Conservation (phyloP, 73 alveolate species). For the Paramecium sexaurelia region DNA sequence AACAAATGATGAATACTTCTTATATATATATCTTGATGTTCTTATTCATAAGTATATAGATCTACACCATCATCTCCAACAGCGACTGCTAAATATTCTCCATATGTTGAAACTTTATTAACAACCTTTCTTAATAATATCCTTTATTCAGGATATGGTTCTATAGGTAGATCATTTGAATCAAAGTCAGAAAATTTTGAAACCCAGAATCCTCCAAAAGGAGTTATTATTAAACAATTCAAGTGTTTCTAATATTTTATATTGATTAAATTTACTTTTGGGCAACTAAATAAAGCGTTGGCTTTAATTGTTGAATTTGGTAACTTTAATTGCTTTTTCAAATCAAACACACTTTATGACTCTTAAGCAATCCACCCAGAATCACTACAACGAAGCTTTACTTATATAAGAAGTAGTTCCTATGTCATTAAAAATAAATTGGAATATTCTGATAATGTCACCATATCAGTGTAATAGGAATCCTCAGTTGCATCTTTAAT, state of each 20-base stretch:
- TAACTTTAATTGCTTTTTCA: neutral
- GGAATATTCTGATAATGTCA: neutral
- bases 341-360: neutral
- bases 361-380: neutral
- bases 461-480: neutral
- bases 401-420: neutral
- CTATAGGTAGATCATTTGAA: neutral
- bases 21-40: neutral
- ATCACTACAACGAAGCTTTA: neutral
- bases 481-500: neutral
- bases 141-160: neutral
- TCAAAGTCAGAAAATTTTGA: neutral
- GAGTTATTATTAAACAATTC: neutral
- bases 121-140: neutral
- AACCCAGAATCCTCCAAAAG: constrained; percentile 20
- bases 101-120: neutral
- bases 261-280: neutral
- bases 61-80: constrained; percentile 35
- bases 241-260: neutral
- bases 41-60: neutral
- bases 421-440: neutral
- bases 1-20: neutral
- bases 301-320: neutral
- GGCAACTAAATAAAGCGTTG: constrained; percentile 27
- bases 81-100: neutral